phyloP scores from a whole-genome alignment of 2,329 filamentous ascomycete species.

The Onygenales sp. region DNA sequence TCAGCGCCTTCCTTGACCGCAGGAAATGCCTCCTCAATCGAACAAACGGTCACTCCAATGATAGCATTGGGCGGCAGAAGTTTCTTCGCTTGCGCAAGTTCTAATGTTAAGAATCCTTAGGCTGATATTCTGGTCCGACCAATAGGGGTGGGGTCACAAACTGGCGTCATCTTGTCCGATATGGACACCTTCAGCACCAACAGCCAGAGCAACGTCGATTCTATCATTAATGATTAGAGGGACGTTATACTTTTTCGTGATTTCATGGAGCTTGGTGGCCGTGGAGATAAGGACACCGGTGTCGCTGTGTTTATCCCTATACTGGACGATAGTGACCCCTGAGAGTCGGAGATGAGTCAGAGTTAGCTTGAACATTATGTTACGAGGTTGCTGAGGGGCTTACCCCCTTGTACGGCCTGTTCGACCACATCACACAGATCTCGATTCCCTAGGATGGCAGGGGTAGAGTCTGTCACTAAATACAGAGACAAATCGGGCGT shows the following conservation, averaged over 20 bases:
- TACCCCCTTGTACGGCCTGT: constrained; percentile 63
- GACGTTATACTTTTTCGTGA: constrained; percentile 59
- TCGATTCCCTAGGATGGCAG: constrained; percentile 63
- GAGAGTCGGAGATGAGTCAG: constrained; percentile 1
- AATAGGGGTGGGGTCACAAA: constrained; percentile 26
- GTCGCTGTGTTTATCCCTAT: constrained; percentile 77
- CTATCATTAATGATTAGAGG: constrained; percentile 90
- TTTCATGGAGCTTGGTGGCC: constrained; percentile 58
- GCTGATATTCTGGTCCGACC: neutral
- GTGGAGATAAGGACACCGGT: constrained; percentile 62
- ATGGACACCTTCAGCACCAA: constrained; percentile 85
- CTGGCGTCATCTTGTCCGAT: constrained; percentile 90
- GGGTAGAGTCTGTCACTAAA: constrained; percentile 88
- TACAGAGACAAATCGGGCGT: constrained; percentile 70
- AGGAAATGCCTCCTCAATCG: constrained; percentile 58
- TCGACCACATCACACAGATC: constrained; percentile 66
- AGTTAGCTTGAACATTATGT: neutral
- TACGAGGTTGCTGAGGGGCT: constrained; percentile 6
- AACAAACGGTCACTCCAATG: constrained; percentile 80
- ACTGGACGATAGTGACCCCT: constrained; percentile 76
- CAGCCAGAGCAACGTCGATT: constrained; percentile 75
- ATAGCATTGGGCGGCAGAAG: constrained; percentile 69
- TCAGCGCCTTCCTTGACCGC: constrained; percentile 72
- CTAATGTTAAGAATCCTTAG: constrained; percentile 25
- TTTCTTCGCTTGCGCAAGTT: constrained; percentile 54